Conservation (phyloP, 2,329 filamentous ascomycete species). For the Ilyonectria sp. region DNA sequence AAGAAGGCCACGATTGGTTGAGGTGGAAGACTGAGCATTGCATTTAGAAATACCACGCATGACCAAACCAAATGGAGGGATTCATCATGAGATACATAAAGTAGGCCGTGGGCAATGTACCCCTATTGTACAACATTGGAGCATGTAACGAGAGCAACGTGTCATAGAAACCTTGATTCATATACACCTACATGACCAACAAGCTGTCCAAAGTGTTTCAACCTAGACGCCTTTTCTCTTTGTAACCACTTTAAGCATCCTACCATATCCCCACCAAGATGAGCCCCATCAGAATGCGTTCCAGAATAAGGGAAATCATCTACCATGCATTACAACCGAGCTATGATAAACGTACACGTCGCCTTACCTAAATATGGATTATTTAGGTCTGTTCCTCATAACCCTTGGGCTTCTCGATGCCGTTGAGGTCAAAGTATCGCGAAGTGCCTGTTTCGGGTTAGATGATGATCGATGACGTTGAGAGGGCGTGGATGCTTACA, state of each 20-base stretch:
- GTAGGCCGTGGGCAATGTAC: constrained; percentile 42
- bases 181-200: constrained; percentile 47
- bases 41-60: constrained; percentile 2
- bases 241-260: constrained; percentile 38
- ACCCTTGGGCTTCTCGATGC: constrained; percentile 85
- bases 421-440: constrained; percentile 87
- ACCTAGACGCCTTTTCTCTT: constrained; percentile 48
- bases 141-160: constrained; percentile 22
- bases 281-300: constrained; percentile 37
- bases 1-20: constrained; percentile 79
- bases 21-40: constrained; percentile 10
- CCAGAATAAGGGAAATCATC: constrained; percentile 38
- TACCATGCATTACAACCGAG: constrained; percentile 42
- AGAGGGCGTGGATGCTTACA: constrained; percentile 71
- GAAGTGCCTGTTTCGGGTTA: constrained; percentile 68
- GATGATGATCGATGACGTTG: background rate
- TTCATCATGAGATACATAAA: constrained; percentile 32
- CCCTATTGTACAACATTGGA: constrained; percentile 48
- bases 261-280: constrained; percentile 32
- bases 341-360: constrained; percentile 43
- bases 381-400: constrained; percentile 79
- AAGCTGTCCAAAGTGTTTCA: constrained; percentile 48
- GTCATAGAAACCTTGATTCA: constrained; percentile 44
- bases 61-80: constrained; percentile 14
- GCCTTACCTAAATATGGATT: constrained; percentile 10